Evolutionary conservation across 129 eudicot genomes (phyloP).

Genomic region (Glebionis coronaria): DNA sequence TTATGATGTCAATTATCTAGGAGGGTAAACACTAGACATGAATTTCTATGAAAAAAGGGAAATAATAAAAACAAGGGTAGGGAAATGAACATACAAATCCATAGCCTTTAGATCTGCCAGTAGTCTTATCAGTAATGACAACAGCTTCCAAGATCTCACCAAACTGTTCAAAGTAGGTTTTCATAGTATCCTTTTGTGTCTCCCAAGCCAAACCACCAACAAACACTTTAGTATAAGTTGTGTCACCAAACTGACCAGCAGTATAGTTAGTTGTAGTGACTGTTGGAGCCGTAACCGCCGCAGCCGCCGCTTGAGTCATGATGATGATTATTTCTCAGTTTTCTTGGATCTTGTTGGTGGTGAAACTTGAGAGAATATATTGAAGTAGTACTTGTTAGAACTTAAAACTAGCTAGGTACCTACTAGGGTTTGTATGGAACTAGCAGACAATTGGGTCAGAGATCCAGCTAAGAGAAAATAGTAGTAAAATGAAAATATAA

Average conservation of each 20-base stretch:
- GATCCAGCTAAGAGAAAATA: conserved; percentile 46
- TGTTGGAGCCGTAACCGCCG: conserved; percentile 19
- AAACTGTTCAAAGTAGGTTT: conserved; percentile 82
- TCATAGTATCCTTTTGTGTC: conserved; percentile 90
- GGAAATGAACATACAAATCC: conserved; percentile 65
- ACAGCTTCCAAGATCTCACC: conserved; percentile 98
- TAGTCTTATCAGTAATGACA: conserved; percentile 84
- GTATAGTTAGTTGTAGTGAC: conserved; percentile 37
- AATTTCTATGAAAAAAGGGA: no score
- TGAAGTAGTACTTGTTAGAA: neutral
- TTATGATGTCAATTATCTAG: conserved; percentile 22
- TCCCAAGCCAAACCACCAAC: conserved; percentile 99
- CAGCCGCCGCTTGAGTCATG: conserved; percentile 38
- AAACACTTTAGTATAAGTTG: conserved; percentile 90
- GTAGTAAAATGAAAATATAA: conserved; percentile 25
- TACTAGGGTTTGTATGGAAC: conserved; percentile 18
- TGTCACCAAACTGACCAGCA: conserved; percentile 86
- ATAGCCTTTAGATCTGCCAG: conserved; percentile 97
- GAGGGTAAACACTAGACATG: no score
- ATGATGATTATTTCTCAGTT: conserved; percentile 12
- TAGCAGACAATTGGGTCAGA: conserved; percentile 69
- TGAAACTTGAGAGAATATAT: neutral
- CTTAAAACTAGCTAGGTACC: neutral
- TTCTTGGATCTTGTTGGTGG: neutral
- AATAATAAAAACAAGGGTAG: neutral